These are phyloP conservation scores for Penicillium sp. DNA, from an alignment of 2,329 filamentous ascomycete genomes.

Conservation along the genomic window DNA sequence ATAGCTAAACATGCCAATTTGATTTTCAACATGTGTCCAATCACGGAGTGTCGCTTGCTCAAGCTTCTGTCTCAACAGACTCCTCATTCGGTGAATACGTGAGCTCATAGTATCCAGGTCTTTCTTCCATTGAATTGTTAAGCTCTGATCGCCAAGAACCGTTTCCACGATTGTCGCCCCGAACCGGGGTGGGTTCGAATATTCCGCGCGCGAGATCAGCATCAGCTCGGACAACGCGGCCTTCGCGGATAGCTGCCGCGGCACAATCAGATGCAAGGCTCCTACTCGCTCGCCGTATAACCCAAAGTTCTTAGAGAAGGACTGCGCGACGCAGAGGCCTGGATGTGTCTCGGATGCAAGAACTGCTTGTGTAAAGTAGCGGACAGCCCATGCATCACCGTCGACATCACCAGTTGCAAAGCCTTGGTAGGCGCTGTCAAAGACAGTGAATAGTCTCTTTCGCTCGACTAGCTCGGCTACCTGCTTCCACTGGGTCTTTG, in stretches of 20 bases:
- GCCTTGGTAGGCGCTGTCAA: conserved; percentile 91
- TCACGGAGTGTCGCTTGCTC: conserved; percentile 28
- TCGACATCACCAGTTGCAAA: conserved; percentile 83
- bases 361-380: conserved; percentile 64
- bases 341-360: neutral
- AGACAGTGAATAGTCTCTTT: conserved; percentile 85
- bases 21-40: conserved; percentile 34
- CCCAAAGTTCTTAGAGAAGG: neutral
- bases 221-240: conserved; percentile 9
- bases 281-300: neutral
- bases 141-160: conserved; percentile 23
- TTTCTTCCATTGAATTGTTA: conserved; percentile 31
- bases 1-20: conserved; percentile 48
- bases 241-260: neutral
- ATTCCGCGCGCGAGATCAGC: conserved; percentile 29
- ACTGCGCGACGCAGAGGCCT: conserved; percentile 2
- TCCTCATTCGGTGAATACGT: conserved; percentile 27
- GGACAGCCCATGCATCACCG: conserved; percentile 77
- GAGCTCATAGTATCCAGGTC: conserved; percentile 39
- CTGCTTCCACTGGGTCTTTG: conserved; percentile 80
- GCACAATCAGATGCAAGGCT: neutral
- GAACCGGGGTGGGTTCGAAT: conserved; percentile 31
- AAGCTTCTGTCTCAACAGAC: conserved; percentile 14
- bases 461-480: conserved; percentile 69
- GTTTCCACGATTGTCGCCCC: conserved; percentile 34